Evolutionary conservation across 768 basidiomycete species (phyloP), one percentile per base, ranked within the genome.

Genomic region (Solioccasus polychromus): DNA sequence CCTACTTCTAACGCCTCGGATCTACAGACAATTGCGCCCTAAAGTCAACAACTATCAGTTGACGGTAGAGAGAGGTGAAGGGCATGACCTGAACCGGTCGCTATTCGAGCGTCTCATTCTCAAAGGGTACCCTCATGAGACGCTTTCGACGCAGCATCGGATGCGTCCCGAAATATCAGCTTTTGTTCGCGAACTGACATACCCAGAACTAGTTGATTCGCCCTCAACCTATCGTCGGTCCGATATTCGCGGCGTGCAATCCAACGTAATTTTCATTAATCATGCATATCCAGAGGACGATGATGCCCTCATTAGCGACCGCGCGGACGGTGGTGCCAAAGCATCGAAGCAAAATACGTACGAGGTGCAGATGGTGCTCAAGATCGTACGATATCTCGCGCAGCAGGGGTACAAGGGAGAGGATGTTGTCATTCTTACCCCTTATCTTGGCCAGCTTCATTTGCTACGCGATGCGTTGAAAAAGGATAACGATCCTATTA

Each of bases 141-240:
- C 71, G 0, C 73, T 86, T 12, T 61, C 56, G 1, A 58, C 71
- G 29, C 85, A 87, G 49, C 85, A 87, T 54, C 76, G 85, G 22
- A 87, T 87, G 85, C 72, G 85, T 1, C 85, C 85, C 0, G 80
- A 86, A 47, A 85, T 87, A 6, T 82, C 85, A 5, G 53, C 70
- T 0, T 69, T 85, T 12, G 73, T 87, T 28, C 75, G 85, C 10
- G 54, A 68, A 5, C 72, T 87, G n/a, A 86, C 83, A 0, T 85
- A 87, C 50, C 82, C 80, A 0, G 79, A 83, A 19, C 76, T 87
- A 7, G 44, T 66, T 0, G 85, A 87, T 47, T 80, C 79, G 0
- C 58, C 70, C 2, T 58, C 46, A 4, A 85, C 85, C 0, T 15
- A 55, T 14, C 65, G 65, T 26, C 74, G 83, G 2, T 71, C 77